phyloP scores from a whole-genome alignment of 1,284 basidiomycete genomes.

The Hemileia vastatrix region DNA sequence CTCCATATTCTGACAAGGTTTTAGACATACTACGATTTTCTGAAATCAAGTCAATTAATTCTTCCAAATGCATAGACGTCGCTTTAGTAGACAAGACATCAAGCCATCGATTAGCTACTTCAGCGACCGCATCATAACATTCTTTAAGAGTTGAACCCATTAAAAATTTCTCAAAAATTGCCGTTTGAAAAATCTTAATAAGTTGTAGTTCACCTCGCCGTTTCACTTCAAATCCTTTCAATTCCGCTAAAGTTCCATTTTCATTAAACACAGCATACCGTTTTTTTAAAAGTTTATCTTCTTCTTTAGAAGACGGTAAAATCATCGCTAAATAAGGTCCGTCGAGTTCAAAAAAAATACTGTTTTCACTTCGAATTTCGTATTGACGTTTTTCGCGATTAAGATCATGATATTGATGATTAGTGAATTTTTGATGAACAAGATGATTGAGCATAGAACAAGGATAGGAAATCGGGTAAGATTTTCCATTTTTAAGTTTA shows the following conservation, averaged over 20 bases:
- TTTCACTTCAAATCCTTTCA: conserved; percentile 99
- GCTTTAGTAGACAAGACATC: conserved; percentile 87
- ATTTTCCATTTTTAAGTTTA: conserved; percentile 76
- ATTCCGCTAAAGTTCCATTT: conserved; percentile 88
- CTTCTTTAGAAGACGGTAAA: conserved; percentile 95
- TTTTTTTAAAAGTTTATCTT: conserved; percentile 97
- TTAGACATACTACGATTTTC: conserved; percentile 98
- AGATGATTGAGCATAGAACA: conserved; percentile 99
- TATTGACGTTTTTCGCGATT: conserved; percentile 71
- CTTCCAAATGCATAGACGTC: conserved; percentile 72
- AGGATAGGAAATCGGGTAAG: conserved; percentile 87
- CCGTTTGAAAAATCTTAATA: conserved; percentile 99
- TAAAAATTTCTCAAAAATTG: conserved; percentile 96
- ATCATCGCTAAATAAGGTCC: conserved; percentile 99
- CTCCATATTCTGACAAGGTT: conserved; percentile 89
- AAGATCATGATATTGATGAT: conserved; percentile 93
- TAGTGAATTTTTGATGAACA: conserved; percentile 90
- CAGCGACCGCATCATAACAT: conserved; percentile 88
- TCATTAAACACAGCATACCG: conserved; percentile 99
- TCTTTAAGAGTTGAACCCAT: conserved; percentile 85
- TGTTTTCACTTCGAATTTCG: conserved; percentile 84
- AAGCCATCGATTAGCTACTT: conserved; percentile 93
- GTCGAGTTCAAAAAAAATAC: conserved; percentile 99
- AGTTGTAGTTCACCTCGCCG: conserved; percentile 94
- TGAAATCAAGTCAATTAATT: conserved; percentile 93